phyloP scores from a whole-genome alignment of 257 asterid genomes.

The Buddleja alternifolia region DNA sequence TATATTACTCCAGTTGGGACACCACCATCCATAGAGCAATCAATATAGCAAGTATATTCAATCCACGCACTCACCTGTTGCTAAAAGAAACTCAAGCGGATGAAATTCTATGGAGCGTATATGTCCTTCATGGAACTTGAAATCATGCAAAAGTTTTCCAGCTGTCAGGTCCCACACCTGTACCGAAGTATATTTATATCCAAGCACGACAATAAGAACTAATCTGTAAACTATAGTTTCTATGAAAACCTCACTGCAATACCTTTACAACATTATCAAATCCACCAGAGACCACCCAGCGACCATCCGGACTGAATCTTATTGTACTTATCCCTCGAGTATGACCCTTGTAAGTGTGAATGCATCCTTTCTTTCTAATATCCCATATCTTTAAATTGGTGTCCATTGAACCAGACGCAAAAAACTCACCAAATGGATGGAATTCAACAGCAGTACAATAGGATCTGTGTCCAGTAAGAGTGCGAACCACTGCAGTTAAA shows the following conservation, averaged over 20 bases:
- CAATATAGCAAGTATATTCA: not conserved
- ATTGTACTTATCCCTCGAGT: constrained; percentile 94
- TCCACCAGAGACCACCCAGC: constrained; percentile 99
- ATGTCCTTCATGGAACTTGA: constrained; percentile 93
- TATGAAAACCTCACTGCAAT: constrained; percentile 22
- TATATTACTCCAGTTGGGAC: constrained; percentile 3
- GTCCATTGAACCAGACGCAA: constrained; percentile 99
- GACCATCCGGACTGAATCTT: constrained; percentile 97
- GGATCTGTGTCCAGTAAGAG: constrained; percentile 97
- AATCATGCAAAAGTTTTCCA: constrained; percentile 96
- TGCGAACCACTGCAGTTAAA: constrained; percentile 89
- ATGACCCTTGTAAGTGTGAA: constrained; percentile 95
- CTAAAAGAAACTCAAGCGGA: constrained; percentile 94
- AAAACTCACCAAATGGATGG: constrained; percentile 98
- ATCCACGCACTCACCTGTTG: constrained; percentile 69
- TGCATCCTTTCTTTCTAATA: constrained; percentile 97
- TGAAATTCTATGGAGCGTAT: constrained; percentile 92
- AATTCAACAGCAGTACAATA: constrained; percentile 95
- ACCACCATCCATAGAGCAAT: constrained; percentile 20
- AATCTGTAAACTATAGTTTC: constrained; percentile 17
- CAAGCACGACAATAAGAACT: constrained; percentile 21
- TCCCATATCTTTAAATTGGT: constrained; percentile 97
- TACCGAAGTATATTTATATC: constrained; percentile 33
- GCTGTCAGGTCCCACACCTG: constrained; percentile 99
- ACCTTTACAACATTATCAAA: constrained; percentile 96